phyloP scores from a whole-genome alignment of 1,284 basidiomycete genomes.

The Moesziomyces sp. region DNA sequence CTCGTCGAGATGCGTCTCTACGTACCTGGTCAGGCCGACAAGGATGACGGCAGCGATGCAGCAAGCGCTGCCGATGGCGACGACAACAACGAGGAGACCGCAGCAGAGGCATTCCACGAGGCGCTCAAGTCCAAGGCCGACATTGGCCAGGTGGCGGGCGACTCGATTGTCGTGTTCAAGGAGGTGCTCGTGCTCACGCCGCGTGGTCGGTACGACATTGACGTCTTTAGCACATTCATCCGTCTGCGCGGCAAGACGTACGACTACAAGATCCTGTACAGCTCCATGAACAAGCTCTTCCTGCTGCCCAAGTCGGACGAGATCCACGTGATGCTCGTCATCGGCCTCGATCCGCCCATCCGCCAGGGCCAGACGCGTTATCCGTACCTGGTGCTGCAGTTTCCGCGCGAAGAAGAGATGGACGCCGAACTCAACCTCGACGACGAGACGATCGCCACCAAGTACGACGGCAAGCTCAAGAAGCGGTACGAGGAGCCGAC shows the following conservation, averaged over 20 bases:
- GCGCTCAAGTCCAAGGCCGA: constrained; percentile 96
- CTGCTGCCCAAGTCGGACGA: constrained; percentile 93
- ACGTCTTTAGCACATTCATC: constrained; percentile 95
- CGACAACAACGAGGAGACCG: constrained; percentile 74
- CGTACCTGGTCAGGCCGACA: constrained; percentile 81
- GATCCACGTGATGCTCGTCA: constrained; percentile 87
- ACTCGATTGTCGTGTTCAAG: constrained; percentile 93
- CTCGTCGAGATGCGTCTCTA: constrained; percentile 97
- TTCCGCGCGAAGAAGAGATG: constrained; percentile 94
- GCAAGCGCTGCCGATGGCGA: constrained; percentile 72
- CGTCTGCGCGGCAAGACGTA: constrained; percentile 96
- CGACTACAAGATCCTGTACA: constrained; percentile 97
- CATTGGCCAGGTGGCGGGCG: constrained; percentile 89
- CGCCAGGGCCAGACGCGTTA: constrained; percentile 98
- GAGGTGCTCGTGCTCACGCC: constrained; percentile 97
- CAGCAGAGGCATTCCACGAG: constrained; percentile 96
- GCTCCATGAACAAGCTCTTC: constrained; percentile 89
- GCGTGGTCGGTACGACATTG: constrained; percentile 92
- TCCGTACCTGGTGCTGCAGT: constrained; percentile 97
- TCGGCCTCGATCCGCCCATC: constrained; percentile 78
- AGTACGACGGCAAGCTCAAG: constrained; percentile 82
- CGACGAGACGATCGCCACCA: constrained; percentile 71
- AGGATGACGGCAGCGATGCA: constrained; percentile 69
- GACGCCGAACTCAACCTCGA: constrained; percentile 93
- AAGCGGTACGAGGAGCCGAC: constrained; percentile 92